These are phyloP conservation scores for Sporothrix pseudoabietina DNA, from an alignment of 2,329 filamentous ascomycete species.

Conservation along the genomic window DNA sequence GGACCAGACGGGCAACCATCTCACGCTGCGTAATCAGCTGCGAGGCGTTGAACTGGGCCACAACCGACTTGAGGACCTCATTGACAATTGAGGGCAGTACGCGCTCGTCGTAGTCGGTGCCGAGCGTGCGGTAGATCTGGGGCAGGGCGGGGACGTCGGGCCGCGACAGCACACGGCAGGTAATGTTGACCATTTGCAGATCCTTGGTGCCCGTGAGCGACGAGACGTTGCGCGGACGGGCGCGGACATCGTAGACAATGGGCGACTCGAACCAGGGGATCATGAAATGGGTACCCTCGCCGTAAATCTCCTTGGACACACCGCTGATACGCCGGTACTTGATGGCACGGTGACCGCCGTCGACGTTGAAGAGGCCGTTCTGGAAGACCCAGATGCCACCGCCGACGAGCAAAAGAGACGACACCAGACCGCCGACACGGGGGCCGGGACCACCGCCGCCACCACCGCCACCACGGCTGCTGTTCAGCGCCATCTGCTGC, in stretches of 20 bases:
- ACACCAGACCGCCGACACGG: constrained; percentile 46
- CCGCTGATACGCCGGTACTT: constrained; percentile 93
- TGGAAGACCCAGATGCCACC: constrained; percentile 57
- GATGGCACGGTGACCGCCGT: constrained; percentile 98
- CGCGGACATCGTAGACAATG: constrained; percentile 95
- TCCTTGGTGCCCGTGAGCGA: constrained; percentile 98
- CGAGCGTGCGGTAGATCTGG: constrained; percentile 98
- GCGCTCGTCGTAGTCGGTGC: constrained; percentile 96
- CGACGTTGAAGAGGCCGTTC: constrained; percentile 76
- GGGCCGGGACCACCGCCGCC: constrained; percentile 47
- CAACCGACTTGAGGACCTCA: constrained; percentile 97
- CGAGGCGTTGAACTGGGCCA: constrained; percentile 97
- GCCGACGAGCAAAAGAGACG: constrained; percentile 49
- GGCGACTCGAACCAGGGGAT: constrained; percentile 98
- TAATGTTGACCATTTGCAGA: constrained; percentile 99
- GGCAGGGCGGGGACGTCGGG: constrained; percentile 90
- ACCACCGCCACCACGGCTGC: constrained; percentile 44
- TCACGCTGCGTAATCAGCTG: constrained; percentile 99
- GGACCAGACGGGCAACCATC: constrained; percentile 86
- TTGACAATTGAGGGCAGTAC: constrained; percentile 98
- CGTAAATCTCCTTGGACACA: constrained; percentile 95
- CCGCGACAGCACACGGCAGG: constrained; percentile 88
- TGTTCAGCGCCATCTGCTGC: constrained; percentile 51
- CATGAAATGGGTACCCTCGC: constrained; percentile 91
- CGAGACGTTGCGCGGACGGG: constrained; percentile 93